Evolutionary conservation across 148 eudicot species (phyloP).

Genomic region (Silene latifolia): DNA sequence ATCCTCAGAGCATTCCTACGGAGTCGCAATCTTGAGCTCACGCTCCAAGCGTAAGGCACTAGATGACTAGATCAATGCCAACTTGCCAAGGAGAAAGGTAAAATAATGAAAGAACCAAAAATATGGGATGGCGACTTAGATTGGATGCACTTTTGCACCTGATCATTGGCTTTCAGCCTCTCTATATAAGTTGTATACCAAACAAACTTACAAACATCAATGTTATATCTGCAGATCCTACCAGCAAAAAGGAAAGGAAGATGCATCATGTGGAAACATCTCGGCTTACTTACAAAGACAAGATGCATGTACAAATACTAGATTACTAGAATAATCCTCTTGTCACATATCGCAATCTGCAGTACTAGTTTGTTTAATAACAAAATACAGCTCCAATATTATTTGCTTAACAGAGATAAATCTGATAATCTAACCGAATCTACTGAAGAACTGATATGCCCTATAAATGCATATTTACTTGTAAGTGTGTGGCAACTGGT

Average conservation of each 20-base stretch:
- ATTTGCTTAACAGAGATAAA: too few species aligned
- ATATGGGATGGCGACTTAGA: not conserved
- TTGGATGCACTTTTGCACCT: not conserved
- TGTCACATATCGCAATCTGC: too few species aligned
- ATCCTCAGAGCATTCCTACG: not conserved
- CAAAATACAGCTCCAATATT: too few species aligned
- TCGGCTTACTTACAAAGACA: not conserved
- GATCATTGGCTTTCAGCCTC: not conserved
- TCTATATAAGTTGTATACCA: not conserved
- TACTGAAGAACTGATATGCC: too few species aligned
- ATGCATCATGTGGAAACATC: not conserved
- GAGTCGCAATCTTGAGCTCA: not conserved
- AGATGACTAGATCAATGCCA: not conserved
- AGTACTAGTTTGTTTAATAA: too few species aligned
- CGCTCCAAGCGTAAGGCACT: not conserved
- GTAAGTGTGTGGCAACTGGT: not conserved
- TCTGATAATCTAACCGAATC: too few species aligned
- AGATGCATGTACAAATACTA: not conserved
- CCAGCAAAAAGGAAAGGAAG: not conserved
- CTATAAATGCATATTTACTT: not conserved
- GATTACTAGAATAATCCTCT: too few species aligned
- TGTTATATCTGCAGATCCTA: not conserved
- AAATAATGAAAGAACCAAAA: not conserved
- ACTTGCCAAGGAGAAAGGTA: not conserved
- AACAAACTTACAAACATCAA: not conserved